A percentile compares a stretch with the other conserved stretches of the same genome.
Evolutionary conservation across 2,329 filamentous ascomycete genomes (phyloP).

Genomic region (Neofusicoccum sp.): DNA sequence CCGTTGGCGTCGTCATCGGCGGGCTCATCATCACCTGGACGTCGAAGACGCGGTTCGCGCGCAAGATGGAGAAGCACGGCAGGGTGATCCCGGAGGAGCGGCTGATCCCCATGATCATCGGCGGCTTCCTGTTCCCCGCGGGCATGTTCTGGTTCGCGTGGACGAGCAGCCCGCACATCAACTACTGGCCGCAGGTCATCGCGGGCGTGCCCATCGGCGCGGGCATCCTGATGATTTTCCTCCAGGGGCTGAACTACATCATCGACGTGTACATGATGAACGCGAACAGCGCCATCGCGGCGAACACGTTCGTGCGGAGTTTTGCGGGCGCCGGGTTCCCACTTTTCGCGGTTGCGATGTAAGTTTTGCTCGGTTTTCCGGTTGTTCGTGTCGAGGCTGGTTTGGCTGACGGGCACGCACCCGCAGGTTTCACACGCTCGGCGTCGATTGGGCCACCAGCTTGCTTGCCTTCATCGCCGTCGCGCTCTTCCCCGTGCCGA

Average conservation of each 20-base stretch:
- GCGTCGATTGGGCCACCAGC: conserved; percentile 38
- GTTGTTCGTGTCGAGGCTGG: no score
- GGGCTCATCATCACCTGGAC: conserved; percentile 35
- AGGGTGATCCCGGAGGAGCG: conserved; percentile 48
- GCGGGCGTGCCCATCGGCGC: conserved; percentile 46
- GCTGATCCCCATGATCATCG: conserved; percentile 54
- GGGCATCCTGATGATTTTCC: conserved; percentile 50
- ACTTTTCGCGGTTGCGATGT: conserved; percentile 27
- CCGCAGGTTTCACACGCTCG: conserved; percentile 35
- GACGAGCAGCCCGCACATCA: conserved; percentile 50
- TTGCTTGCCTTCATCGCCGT: conserved; percentile 38
- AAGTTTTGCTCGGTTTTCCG: background rate
- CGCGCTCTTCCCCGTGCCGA: conserved; percentile 37
- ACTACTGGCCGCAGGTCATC: conserved; percentile 46
- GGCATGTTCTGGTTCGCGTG: conserved; percentile 58
- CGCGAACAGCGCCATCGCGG: conserved; percentile 33
- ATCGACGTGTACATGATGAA: conserved; percentile 48
- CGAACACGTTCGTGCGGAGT: conserved; percentile 29
- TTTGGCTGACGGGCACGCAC: background rate
- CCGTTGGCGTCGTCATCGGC: conserved; percentile 43
- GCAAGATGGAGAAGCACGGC: conserved; percentile 34
- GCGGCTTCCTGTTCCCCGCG: conserved; percentile 52
- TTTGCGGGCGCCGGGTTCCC: conserved; percentile 29
- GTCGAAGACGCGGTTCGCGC: conserved; percentile 38
- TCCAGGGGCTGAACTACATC: conserved; percentile 49